A percentile compares a stretch with the other conserved stretches of the same genome.
phyloP scores from a whole-genome alignment of 2,329 filamentous ascomycete genomes.

The Pseudohalonectria lignicola region DNA sequence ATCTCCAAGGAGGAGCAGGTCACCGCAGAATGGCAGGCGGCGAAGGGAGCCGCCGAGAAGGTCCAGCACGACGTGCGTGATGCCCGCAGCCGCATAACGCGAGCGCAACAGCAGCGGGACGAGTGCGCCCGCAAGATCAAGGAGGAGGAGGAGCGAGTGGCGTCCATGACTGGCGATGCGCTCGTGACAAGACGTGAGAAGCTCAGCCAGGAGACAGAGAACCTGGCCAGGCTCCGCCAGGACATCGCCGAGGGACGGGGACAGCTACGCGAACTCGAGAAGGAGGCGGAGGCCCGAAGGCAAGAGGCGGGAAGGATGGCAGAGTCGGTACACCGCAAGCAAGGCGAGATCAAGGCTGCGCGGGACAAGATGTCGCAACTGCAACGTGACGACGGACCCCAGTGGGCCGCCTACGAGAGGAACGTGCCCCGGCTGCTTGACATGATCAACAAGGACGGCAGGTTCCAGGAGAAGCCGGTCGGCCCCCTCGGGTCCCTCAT shows the following conservation, averaged over 20 bases:
- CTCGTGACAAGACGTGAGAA: slow-evolving; percentile 46
- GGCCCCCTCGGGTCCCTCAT: slow-evolving; percentile 77
- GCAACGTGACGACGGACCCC: slow-evolving; percentile 43
- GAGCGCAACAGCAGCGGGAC: slow-evolving; percentile 34
- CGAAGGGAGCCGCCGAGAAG: slow-evolving; percentile 41
- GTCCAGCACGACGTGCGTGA: slow-evolving; percentile 54
- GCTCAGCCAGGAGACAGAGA: slow-evolving; percentile 45
- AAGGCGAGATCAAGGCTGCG: slow-evolving; percentile 39
- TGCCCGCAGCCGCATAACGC: slow-evolving; percentile 47
- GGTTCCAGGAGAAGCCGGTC: slow-evolving; percentile 63
- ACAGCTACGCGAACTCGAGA: slow-evolving; percentile 22
- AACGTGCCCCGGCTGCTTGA: slow-evolving; percentile 53
- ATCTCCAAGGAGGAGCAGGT: slow-evolving; percentile 32
- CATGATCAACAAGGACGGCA: slow-evolving; percentile 56
- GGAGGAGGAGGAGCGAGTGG: slow-evolving; percentile 50
- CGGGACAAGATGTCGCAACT: slow-evolving; percentile 40
- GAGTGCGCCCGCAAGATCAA: slow-evolving; percentile 34
- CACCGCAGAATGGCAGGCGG: slow-evolving; percentile 15
- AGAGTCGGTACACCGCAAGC: slow-evolving; percentile 30
- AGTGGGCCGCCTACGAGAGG: slow-evolving; percentile 52
- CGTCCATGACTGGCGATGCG: slow-evolving; percentile 54
- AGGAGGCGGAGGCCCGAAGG: slow-evolving; percentile 19
- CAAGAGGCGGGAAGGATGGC: slow-evolving; percentile 17
- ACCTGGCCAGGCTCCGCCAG: slow-evolving; percentile 28
- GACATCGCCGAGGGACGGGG: too few relatives aligned